Conservation (phyloP, 495 filamentous ascomycete genomes). For the Neurospora pannonica region DNA sequence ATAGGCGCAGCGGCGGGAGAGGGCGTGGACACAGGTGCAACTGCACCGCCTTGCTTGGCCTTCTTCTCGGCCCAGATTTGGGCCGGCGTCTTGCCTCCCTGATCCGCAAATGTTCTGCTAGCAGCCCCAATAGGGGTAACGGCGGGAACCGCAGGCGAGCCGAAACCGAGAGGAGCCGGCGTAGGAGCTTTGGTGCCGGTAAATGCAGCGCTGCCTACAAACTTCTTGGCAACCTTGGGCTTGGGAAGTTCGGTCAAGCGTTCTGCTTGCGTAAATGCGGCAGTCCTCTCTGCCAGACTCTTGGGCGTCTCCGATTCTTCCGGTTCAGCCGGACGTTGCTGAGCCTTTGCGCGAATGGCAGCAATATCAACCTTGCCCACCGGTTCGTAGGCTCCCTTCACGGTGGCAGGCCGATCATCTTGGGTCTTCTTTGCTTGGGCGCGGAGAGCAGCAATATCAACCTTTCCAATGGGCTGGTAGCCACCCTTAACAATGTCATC, state of each 20-base stretch:
- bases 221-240: slow-evolving; percentile 85
- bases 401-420: slow-evolving; percentile 69
- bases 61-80: slow-evolving; percentile 98
- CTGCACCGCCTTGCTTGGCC: slow-evolving; percentile 59
- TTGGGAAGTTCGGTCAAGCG: slow-evolving; percentile 83
- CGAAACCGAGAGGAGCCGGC: slow-evolving; percentile 54
- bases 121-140: slow-evolving; percentile 62
- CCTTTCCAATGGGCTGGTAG: slow-evolving; percentile 95
- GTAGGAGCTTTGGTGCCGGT: slow-evolving; percentile 81
- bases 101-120: slow-evolving; percentile 85
- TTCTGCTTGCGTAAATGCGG: slow-evolving; percentile 59
- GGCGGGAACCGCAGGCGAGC: slow-evolving; percentile 37
- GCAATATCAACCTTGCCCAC: slow-evolving; percentile 93
- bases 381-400: slow-evolving; percentile 89
- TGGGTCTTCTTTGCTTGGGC: slow-evolving; percentile 60
- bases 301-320: slow-evolving; percentile 38
- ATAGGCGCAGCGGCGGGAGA: slow-evolving; percentile 42
- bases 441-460: slow-evolving; percentile 85
- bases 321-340: slow-evolving; percentile 44
- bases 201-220: slow-evolving; percentile 62
- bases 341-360: slow-evolving; percentile 74
- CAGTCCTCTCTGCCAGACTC: slow-evolving; percentile 56
- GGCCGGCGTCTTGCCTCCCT: slow-evolving; percentile 92
- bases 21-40: slow-evolving; percentile 29
- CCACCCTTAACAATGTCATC: slow-evolving; percentile 69